These are phyloP conservation scores for Thielaviopsis ethacetica DNA, from an alignment of 2,329 filamentous ascomycete genomes.

Conservation along the genomic window DNA sequence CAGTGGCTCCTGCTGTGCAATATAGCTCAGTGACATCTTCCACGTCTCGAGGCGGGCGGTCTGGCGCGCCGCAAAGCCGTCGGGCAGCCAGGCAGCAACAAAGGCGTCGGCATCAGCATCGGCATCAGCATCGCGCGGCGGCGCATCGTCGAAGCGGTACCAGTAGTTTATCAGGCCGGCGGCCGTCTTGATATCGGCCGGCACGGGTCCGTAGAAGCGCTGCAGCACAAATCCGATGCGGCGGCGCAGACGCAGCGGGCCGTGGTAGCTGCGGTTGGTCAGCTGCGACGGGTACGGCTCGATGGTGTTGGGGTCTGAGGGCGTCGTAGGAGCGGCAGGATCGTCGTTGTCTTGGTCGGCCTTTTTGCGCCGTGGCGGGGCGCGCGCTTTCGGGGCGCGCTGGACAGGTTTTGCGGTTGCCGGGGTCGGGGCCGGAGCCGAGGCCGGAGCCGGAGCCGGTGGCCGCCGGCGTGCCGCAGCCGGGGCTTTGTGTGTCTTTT, in stretches of 20 bases:
- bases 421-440: too few relatives aligned
- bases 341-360: conserved; percentile 16
- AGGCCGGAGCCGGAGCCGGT: too few relatives aligned
- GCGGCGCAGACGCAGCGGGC: conserved; percentile 18
- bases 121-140: conserved; percentile 1
- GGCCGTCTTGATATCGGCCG: conserved; percentile 13
- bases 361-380: not conserved
- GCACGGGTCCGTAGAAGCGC: conserved; percentile 15
- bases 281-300: conserved; percentile 19
- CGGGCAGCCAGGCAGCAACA: conserved; percentile 14
- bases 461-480: too few relatives aligned
- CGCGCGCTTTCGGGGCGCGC: too few relatives aligned
- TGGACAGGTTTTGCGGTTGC: too few relatives aligned
- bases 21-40: not conserved
- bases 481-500: not conserved
- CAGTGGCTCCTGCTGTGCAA: not conserved
- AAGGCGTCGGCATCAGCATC: conserved; percentile 5
- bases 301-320: conserved; percentile 12
- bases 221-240: conserved; percentile 15
- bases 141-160: conserved; percentile 20
- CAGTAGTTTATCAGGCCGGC: conserved; percentile 17
- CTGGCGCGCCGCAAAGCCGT: conserved; percentile 12
- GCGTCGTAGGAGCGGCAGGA: conserved; percentile 19
- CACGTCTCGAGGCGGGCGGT: conserved; percentile 5
- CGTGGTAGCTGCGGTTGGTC: conserved; percentile 20